phyloP scores from a whole-genome alignment of 108 stramenopile genomes.

The Cylindrotheca closterium region DNA sequence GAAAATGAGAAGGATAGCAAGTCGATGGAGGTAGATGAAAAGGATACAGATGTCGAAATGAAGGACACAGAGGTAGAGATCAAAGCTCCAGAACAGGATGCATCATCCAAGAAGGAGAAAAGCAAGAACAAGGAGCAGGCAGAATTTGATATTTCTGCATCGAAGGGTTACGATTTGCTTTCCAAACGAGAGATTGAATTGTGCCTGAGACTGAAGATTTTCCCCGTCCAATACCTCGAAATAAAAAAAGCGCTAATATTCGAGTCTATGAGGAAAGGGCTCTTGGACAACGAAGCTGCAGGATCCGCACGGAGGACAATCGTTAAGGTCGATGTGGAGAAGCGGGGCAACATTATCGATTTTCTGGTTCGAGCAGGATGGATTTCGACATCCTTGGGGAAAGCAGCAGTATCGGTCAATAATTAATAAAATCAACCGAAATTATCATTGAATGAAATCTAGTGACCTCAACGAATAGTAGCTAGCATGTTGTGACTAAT shows the following conservation, averaged over 20 bases:
- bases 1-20: neutral
- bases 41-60: slow-evolving; percentile 11
- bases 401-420: slow-evolving; percentile 32
- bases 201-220: slow-evolving; percentile 55
- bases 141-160: slow-evolving; percentile 28
- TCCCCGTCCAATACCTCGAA: slow-evolving; percentile 69
- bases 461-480: too few relatives aligned
- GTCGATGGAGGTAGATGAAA: slow-evolving; percentile 21
- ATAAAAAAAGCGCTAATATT: slow-evolving; percentile 80
- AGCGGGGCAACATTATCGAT: slow-evolving; percentile 70
- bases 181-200: slow-evolving; percentile 66
- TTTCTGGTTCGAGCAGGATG: slow-evolving; percentile 82
- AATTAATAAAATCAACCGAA: too few relatives aligned
- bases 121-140: slow-evolving; percentile 2
- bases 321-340: slow-evolving; percentile 71
- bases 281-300: slow-evolving; percentile 52
- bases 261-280: slow-evolving; percentile 60
- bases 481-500: too few relatives aligned
- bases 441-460: too few relatives aligned
- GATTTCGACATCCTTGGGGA: slow-evolving; percentile 47
- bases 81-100: neutral
- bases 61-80: neutral
- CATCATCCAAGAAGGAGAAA: slow-evolving; percentile 8
- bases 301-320: slow-evolving; percentile 36
- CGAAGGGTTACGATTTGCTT: slow-evolving; percentile 60